Conservation (phyloP, 495 filamentous ascomycete species). For the Xylaria acuta region DNA sequence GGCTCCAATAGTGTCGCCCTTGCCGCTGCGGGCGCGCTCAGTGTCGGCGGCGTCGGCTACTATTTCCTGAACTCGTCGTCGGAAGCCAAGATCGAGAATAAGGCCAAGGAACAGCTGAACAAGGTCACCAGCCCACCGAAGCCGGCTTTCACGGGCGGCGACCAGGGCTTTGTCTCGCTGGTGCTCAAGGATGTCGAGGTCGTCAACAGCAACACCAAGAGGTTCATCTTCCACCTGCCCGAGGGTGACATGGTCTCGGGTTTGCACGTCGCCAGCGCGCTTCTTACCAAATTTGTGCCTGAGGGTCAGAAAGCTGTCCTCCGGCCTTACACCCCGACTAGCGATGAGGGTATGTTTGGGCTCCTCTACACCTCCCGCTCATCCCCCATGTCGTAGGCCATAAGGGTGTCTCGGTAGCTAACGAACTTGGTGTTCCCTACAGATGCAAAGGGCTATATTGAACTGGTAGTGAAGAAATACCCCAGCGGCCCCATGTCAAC, state of each 20-base stretch:
- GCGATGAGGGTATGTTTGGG: constrained; percentile 72
- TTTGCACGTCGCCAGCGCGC: constrained; percentile 77
- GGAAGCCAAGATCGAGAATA: constrained; percentile 55
- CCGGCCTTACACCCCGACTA: constrained; percentile 90
- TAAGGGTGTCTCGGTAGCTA: constrained; percentile 17
- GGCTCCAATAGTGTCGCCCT: constrained; percentile 54
- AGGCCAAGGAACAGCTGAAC: constrained; percentile 47
- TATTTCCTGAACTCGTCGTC: constrained; percentile 57
- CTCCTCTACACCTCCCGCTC: background rate
- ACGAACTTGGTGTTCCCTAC: constrained; percentile 20
- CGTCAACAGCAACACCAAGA: constrained; percentile 91
- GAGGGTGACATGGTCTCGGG: constrained; percentile 84
- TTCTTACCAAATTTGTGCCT: constrained; percentile 87
- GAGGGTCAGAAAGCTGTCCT: constrained; percentile 81
- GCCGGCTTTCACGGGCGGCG: constrained; percentile 78
- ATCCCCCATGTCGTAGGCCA: background rate
- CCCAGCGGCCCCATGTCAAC: constrained; percentile 88
- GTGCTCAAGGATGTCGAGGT: constrained; percentile 77
- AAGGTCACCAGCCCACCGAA: constrained; percentile 48
- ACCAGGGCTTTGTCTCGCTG: constrained; percentile 83
- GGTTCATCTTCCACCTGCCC: constrained; percentile 81
- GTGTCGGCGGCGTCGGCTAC: constrained; percentile 55
- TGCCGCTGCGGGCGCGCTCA: constrained; percentile 43
- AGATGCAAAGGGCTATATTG: constrained; percentile 77
- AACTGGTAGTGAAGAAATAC: constrained; percentile 91